These are phyloP conservation scores for Amanita phalloides DNA, from an alignment of 768 basidiomycete genomes.

Conservation along the genomic window DNA sequence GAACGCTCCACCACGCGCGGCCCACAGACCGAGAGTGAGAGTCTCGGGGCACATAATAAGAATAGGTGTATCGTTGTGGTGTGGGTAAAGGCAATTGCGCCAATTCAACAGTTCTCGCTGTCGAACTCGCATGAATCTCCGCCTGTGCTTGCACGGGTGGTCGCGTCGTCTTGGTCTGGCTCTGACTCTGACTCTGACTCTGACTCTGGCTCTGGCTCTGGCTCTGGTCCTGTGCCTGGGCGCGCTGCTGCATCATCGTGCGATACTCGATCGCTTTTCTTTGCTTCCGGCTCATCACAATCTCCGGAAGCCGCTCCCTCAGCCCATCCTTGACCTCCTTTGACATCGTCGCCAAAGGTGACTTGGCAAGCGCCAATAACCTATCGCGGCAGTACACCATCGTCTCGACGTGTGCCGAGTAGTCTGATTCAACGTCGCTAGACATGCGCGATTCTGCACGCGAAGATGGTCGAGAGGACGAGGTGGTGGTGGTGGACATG, in stretches of 20 bases:
- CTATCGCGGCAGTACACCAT: constrained; percentile 16
- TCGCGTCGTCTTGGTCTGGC: background rate
- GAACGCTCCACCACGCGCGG: background rate
- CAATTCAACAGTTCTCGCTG: background rate
- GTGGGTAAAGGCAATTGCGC: background rate
- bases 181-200: background rate
- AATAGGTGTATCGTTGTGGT: background rate
- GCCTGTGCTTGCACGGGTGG: background rate
- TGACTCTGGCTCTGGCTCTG: background rate
- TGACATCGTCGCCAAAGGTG: constrained; percentile 16
- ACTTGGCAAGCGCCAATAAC: constrained; percentile 17
- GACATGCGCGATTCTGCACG: constrained; percentile 14
- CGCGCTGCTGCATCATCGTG: constrained; percentile 8
- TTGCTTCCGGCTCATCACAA: constrained; percentile 18
- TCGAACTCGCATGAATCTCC: background rate
- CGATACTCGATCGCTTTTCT: constrained; percentile 18
- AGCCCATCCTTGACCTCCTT: constrained; percentile 14
- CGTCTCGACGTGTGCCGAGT: background rate
- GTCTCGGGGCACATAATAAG: no score
- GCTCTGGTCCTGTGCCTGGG: background rate
- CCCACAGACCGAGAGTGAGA: background rate
- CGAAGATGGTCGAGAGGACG: constrained; percentile 11
- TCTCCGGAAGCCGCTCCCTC: constrained; percentile 15
- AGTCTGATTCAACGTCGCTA: constrained; percentile 3
- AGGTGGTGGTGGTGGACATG: background rate